Base-by-base conservation (phyloP, 73 alveolate species). In the Symbiodinium natans region DNA sequence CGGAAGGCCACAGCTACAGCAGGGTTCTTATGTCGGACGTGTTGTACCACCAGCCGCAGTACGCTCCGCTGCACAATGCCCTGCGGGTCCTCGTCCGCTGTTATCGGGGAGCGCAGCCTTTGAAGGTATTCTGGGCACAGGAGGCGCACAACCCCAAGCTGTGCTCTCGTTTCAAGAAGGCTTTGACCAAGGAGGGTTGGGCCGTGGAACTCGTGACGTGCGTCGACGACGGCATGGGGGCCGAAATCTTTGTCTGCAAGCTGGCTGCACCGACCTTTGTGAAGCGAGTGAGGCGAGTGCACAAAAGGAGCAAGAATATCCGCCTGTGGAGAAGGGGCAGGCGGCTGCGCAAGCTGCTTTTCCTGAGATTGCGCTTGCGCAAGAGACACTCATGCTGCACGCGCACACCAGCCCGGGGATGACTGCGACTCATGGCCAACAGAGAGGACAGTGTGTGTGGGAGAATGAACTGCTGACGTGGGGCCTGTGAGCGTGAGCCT, bases 31-130 rank as follows among this genome's bases (percentile, higher is more conserved):
- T 63, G 95, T 63, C 95, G 11, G 86, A 63, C 34, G 95, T 38
- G 41, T 46, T 86, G 63, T 86, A 86, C 94, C 94, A 86, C 23
- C 84, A 68, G 29, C 83, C 41, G 86, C 95, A 88, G 95, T 88
- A 59, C 73, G 95, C 39, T 38, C 46, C 95, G 36, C 95, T 88
- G 41, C 85, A 2, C 54, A 88, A 82, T 11, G 95, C 39, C 13
- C 71, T 88, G 74, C 95, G 43, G 43, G 95, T 88, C 33, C 73
- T 88, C 13, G 85, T 73, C 77, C 77, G 77, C 77, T 63, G 15
- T 27, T 21, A 21, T 40, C 29, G 42, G 63, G 56, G 59, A 38
- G 34, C 38, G 17, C 13, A 9, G 15, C 59, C 52, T 11, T 29
- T 25, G 59, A 13, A 7, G 13, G 88, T 29, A 6, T 8, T 25